phyloP scores from a whole-genome alignment of 2,329 filamentous ascomycete species.

The Alternaria infectoria region DNA sequence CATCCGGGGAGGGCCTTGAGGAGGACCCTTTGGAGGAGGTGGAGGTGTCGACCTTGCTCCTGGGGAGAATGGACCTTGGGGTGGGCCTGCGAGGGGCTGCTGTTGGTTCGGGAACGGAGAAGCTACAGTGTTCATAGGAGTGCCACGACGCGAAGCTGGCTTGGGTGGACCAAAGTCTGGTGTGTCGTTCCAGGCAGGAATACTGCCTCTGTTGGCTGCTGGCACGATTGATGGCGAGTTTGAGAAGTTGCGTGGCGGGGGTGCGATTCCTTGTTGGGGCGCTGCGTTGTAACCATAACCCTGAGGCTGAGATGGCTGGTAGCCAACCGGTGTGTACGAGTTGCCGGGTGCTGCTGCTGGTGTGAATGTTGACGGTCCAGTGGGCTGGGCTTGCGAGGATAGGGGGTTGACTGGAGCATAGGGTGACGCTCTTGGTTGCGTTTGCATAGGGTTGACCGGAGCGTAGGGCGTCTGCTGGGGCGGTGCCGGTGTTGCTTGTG shows the following conservation, averaged over 20 bases:
- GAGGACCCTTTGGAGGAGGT: conserved; percentile 78
- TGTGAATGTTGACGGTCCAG: conserved; percentile 24
- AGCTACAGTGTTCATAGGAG: conserved; percentile 74
- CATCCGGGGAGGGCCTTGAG: conserved; percentile 57
- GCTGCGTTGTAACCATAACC: conserved; percentile 56
- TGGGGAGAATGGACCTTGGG: conserved; percentile 64
- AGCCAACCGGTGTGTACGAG: conserved; percentile 59
- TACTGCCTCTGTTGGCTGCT: conserved; percentile 72
- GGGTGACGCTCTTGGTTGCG: conserved; percentile 31
- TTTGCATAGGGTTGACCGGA: conserved; percentile 35
- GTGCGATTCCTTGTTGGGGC: conserved; percentile 57
- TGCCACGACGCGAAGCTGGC: conserved; percentile 73
- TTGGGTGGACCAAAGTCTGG: conserved; percentile 76
- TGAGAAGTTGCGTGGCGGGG: conserved; percentile 69
- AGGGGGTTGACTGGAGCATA: conserved; percentile 39
- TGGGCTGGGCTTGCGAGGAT: conserved; percentile 34
- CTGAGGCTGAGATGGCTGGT: conserved; percentile 55
- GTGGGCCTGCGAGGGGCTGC: conserved; percentile 56
- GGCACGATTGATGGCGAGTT: conserved; percentile 68
- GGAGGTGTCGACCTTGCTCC: conserved; percentile 71
- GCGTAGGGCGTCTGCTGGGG: conserved; percentile 29
- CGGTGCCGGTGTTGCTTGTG: conserved; percentile 24
- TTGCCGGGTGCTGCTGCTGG: conserved; percentile 35
- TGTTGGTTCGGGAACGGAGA: conserved; percentile 75
- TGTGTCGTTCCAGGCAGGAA: conserved; percentile 92